Evolutionary conservation across 495 filamentous ascomycete species (phyloP).

Genomic region (Clavariopsis aquatica): DNA sequence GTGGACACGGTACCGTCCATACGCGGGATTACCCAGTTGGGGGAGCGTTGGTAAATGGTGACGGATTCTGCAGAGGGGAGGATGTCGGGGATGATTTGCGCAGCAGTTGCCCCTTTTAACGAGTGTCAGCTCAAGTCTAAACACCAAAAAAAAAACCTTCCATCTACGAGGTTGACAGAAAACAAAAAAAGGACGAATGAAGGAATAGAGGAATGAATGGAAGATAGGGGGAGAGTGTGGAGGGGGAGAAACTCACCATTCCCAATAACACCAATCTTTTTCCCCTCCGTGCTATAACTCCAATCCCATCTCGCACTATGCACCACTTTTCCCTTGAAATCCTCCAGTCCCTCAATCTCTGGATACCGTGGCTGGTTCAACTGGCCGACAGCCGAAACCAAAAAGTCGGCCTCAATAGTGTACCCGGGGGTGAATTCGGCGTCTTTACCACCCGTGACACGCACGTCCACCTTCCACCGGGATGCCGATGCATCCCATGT

Average conservation of each 20-base stretch:
- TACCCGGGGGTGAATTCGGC: constrained; percentile 50
- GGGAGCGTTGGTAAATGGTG: constrained; percentile 67
- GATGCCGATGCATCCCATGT: constrained; percentile 58
- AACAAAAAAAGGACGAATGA: too few relatives aligned
- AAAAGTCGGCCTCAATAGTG: constrained; percentile 55
- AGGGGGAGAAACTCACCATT: constrained; percentile 36
- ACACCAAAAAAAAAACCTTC: too few relatives aligned
- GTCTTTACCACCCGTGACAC: constrained; percentile 51
- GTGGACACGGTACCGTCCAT: constrained; percentile 48
- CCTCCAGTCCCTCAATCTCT: constrained; percentile 57
- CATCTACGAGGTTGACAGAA: too few relatives aligned
- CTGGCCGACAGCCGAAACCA: constrained; percentile 66
- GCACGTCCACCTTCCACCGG: constrained; percentile 57
- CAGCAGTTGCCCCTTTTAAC: constrained; percentile 62
- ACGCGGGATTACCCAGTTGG: constrained; percentile 65
- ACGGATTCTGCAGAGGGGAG: constrained; percentile 57
- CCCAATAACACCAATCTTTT: constrained; percentile 52
- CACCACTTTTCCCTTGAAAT: constrained; percentile 59
- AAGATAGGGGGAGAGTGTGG: too few relatives aligned
- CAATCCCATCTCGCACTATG: constrained; percentile 54
- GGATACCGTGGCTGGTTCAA: constrained; percentile 63
- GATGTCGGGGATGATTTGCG: constrained; percentile 69
- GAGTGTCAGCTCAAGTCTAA: not conserved
- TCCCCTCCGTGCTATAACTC: constrained; percentile 55
- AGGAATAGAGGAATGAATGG: too few relatives aligned